Evolutionary conservation across 768 basidiomycete genomes (phyloP), one percentile per base, ranked within the genome.

Genomic region (Rhodotorula paludigena): DNA sequence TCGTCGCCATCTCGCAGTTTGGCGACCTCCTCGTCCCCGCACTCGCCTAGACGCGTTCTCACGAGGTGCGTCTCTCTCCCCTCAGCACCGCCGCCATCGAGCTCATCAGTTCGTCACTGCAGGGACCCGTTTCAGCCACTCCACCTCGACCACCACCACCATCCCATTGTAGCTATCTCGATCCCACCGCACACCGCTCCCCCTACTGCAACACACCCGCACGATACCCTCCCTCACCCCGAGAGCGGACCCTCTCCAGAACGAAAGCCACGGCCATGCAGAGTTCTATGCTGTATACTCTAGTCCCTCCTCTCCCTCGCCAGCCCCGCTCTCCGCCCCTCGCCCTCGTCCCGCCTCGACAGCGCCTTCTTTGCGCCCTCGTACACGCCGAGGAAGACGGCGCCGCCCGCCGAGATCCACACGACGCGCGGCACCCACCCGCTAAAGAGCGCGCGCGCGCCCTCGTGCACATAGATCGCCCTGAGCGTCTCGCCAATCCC

Each of bases 391-490:
- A 99, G 82, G 78, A 99, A 99, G 0, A 98, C 91, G 1, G 93
- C 92, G 4, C 96, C 96, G 5, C 96, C 96, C 4, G 90, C 86
- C 3, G 91, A 92, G 75, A 99, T 98, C 89, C 94, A 98, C 58
- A 96, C 77, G 45, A 93, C 97, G 76, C 96, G 84, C 33, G 94
- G 94, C 14, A 93, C 83, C 48, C 89, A 84, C 18, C 96, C 96
- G 10, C 88, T 79, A 76, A 94, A 97, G 9, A 99, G 81, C 6
- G 90, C 90, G 39, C 77, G 80, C 2, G 80, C 58, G 6, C 96
- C 94, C 77, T 94, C 94, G 0, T 78, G 76, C 12, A 76, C 69
- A 73, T 88, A 87, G 67, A 99, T 97, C 12, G 82, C 81, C 39
- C 78, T 74, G 35, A 92, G 78, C 39, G 89, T 85, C 20, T 77